phyloP scores from a whole-genome alignment of 2,329 filamentous ascomycete genomes.

The Pseudocercospora vitis region DNA sequence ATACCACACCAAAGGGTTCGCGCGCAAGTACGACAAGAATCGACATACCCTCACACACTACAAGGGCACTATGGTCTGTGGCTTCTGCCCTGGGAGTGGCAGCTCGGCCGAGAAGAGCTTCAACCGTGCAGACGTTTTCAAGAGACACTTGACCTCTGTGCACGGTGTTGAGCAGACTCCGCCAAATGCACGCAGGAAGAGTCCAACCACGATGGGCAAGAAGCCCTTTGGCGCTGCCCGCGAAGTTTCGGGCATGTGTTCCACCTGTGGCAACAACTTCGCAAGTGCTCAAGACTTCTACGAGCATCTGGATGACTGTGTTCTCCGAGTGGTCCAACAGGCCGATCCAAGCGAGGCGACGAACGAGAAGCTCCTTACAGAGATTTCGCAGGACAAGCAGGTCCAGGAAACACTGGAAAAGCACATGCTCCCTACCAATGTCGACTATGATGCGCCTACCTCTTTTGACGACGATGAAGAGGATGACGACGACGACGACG shows the following conservation, averaged over 20 bases:
- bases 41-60: slow-evolving; percentile 91
- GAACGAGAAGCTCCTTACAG: slow-evolving; percentile 55
- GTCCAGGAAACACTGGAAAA: slow-evolving; percentile 60
- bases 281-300: slow-evolving; percentile 92
- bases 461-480: slow-evolving; percentile 56
- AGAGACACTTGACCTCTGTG: slow-evolving; percentile 85
- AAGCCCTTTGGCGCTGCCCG: slow-evolving; percentile 70
- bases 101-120: slow-evolving; percentile 92
- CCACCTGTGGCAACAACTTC: slow-evolving; percentile 84
- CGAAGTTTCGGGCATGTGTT: slow-evolving; percentile 83
- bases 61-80: slow-evolving; percentile 96
- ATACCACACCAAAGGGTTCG: slow-evolving; percentile 89
- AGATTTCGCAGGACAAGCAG: slow-evolving; percentile 61
- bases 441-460: slow-evolving; percentile 44
- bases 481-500: slow-evolving; percentile 60
- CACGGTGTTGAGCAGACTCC: slow-evolving; percentile 92
- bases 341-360: slow-evolving; percentile 59
- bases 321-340: slow-evolving; percentile 62
- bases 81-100: slow-evolving; percentile 87
- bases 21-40: slow-evolving; percentile 95
- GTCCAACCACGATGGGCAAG: slow-evolving; percentile 51
- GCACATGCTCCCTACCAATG: slow-evolving; percentile 55
- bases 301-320: slow-evolving; percentile 80
- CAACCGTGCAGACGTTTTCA: slow-evolving; percentile 94
- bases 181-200: slow-evolving; percentile 84